Percentiles rank a stretch among this genome's conserved stretches.
These are phyloP conservation scores for Penicillium verrucosum DNA, from an alignment of 2,329 filamentous ascomycete genomes.

Conservation along the genomic window DNA sequence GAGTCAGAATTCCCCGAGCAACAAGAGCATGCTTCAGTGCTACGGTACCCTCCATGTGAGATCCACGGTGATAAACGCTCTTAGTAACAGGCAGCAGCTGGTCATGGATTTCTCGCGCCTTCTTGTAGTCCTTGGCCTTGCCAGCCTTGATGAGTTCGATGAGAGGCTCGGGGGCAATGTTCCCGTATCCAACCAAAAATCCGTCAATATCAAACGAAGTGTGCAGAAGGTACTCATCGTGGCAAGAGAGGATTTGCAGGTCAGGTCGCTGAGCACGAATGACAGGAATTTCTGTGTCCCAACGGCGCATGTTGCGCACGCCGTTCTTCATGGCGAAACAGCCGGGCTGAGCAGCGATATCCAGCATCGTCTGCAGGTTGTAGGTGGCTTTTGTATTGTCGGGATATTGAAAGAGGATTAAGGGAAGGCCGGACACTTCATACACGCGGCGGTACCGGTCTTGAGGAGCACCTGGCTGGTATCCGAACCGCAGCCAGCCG, in stretches of 20 bases:
- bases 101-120: conserved; percentile 51
- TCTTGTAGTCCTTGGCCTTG: conserved; percentile 49
- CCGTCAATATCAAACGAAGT: conserved; percentile 54
- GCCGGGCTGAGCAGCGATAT: conserved; percentile 52
- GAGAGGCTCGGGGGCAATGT: conserved; percentile 51
- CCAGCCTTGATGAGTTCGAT: conserved; percentile 52
- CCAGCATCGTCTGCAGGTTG: conserved; percentile 51
- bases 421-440: conserved; percentile 49
- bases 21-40: conserved; percentile 53
- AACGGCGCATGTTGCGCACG: conserved; percentile 56
- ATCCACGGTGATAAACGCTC: conserved; percentile 54
- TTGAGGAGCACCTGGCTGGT: conserved; percentile 52
- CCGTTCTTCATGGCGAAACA: conserved; percentile 58
- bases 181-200: conserved; percentile 55
- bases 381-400: conserved; percentile 55
- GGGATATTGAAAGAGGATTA: conserved; percentile 55
- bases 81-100: conserved; percentile 51
- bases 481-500: conserved; percentile 56
- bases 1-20: conserved; percentile 49
- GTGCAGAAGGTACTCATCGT: conserved; percentile 54
- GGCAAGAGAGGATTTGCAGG: conserved; percentile 51
- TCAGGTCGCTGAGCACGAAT: conserved; percentile 50
- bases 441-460: conserved; percentile 52
- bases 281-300: conserved; percentile 55
- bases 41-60: conserved; percentile 56